Evolutionary conservation across 1,139 yeast species (phyloP), one percentile per base, ranked within the genome.

Genomic region (Yamadazyma triangularis): DNA sequence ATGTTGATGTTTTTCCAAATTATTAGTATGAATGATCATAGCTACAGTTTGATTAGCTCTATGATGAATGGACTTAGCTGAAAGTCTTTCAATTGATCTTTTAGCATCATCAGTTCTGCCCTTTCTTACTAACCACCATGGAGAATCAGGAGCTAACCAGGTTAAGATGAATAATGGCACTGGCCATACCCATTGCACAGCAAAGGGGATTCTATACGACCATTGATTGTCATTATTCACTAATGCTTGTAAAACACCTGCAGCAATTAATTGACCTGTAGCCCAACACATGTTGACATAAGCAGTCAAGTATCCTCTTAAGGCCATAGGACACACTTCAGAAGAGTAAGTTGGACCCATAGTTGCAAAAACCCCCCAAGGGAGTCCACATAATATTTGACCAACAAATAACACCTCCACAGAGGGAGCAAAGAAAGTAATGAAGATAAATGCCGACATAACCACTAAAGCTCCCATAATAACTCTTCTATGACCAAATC

Each of bases 251-350:
- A 50, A 35, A 4, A 49, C 49, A 7, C 46, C 50, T n/a, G 51
- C 49, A 14, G 56, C 51, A 19, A 53, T 35, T 31, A 52, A 45
- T 33, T 53, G 58, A 23, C 58, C 58, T 22, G 47, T 41, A 24
- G 52, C 55, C 56, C 56, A 53, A 32, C 53, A 51, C 35, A 51
- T 36, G 30, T 51, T 51, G 22, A 50, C 48, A 29, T 45, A 49
- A 11, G 58, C 46, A 12, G 56, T 41, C 28, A 49, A 37, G 29
- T 48, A 47, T 6, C 53, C 54, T 32, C 56, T 36, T 16, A 50
- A 38, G 7, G 38, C 36, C 25, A 40, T 30, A 3, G 53, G 55
- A 11, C 40, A 33, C 2, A 48, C 40, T 37, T 51, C 56, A 4
- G 53, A 47, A 12, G 51, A 37, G 31, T 51, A 51, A 1, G 48